Evolutionary conservation across 1,284 basidiomycete genomes (phyloP), one percentile per base, ranked within the genome.

Genomic region (Termitomyces sp.): DNA sequence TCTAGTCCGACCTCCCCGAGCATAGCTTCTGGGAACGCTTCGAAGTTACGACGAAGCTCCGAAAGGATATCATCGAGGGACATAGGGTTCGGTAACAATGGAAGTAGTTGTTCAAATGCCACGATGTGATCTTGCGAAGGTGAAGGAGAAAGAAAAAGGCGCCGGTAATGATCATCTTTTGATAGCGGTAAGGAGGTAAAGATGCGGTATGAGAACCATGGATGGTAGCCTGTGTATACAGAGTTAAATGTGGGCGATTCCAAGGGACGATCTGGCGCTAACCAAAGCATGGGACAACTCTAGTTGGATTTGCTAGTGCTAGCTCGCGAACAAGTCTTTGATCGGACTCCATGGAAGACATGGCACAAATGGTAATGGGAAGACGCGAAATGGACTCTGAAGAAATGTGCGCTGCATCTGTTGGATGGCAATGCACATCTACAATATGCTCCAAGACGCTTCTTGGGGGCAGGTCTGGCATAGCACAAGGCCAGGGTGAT

Each of bases 1-100:
- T 93, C 91, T 42, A 93, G 67, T 3, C 91, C 91, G 7, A 93
- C 84, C 72, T 93, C 91, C 39, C 91, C 91, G 4, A 93, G 70
- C 79, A 93, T 84, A 16, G 88, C 84, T 24, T 69, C 64, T 0
- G 88, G 83, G 61, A 84, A 83, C 1, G 65, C 64, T n/a, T 61
- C 54, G 10, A 93, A 73, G 62, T 83, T 77, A 19, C 59, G 58
- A 50, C 81, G 79, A 35, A 93, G 64, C 19, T 79, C 73, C 13
- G 62, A 48, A 3, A 91, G 63, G 39, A 89, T 62, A 26, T 77
- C 67, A 2, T 65, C 62, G 14, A 92, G 72, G 2, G 76, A 63
- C 3, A 74, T 72, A 0, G 90, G 90, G 1, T 83, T 75, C 1
- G 89, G 88, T 18, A 91, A 77, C 46, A 62, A 64, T 11, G 72